A percentile compares a stretch with the other conserved stretches of the same genome.
These are phyloP conservation scores for Fusarium azukiicola DNA, from an alignment of 2,329 filamentous ascomycete genomes.

Conservation along the genomic window DNA sequence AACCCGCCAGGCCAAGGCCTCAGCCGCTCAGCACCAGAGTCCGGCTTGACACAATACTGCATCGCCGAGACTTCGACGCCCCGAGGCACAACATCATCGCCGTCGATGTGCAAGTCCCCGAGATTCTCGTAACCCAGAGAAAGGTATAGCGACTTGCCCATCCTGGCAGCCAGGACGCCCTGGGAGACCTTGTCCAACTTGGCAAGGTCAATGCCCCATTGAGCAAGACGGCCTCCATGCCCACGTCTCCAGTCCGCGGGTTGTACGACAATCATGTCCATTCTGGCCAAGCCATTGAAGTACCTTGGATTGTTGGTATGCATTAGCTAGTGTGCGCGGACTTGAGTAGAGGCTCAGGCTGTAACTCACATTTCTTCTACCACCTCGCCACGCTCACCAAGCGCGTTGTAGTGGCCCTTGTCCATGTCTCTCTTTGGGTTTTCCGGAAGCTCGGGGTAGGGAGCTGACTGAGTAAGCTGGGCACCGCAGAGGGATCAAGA, in stretches of 20 bases:
- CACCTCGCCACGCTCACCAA: not conserved
- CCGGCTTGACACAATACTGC: not conserved
- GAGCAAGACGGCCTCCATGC: slow-evolving; percentile 9
- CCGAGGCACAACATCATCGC: slow-evolving; percentile 5
- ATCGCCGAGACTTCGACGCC: slow-evolving; percentile 1
- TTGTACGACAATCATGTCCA: slow-evolving; percentile 30
- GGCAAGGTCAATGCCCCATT: slow-evolving; percentile 17
- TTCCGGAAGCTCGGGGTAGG: slow-evolving; percentile 4
- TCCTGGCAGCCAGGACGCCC: slow-evolving; percentile 19
- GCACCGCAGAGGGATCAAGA: not conserved
- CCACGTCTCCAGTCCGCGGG: slow-evolving; percentile 32
- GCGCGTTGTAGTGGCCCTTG: slow-evolving; percentile 1
- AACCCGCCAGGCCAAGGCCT: no score
- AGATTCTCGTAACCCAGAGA: not conserved
- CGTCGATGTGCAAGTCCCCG: slow-evolving; percentile 4
- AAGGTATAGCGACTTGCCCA: slow-evolving; percentile 19
- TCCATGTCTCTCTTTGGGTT: slow-evolving; percentile 21
- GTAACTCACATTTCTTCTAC: not conserved
- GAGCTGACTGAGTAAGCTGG: not conserved
- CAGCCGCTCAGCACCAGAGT: not conserved
- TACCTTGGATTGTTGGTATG: not conserved
- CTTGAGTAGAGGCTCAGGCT: not conserved
- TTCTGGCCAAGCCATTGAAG: not conserved
- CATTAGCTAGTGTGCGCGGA: not conserved
- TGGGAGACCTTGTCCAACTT: slow-evolving; percentile 9